Base-by-base conservation (phyloP, 176 grass and related monocot species). In the Dactylis glomerata region DNA sequence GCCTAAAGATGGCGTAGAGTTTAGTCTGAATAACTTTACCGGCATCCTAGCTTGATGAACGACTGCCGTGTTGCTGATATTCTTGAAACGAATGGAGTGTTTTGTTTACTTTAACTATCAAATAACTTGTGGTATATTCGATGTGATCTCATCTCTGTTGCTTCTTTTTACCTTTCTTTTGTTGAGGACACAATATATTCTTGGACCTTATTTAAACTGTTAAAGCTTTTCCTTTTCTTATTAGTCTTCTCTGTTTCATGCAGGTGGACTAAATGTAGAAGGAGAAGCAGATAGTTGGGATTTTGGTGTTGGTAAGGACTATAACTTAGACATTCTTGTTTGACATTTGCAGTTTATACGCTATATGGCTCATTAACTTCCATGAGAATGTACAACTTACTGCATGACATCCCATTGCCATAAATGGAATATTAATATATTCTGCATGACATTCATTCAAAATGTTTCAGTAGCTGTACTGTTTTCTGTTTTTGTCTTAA, bases 261-360 rank as follows among this genome's bases (percentile, higher is more conserved):
- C 75, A 99, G 96, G 96, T 52, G 96, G 96, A 22, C 76, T 99
- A 63, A 94, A 96, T 82, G 76, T 96, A 37, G 91, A 94, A 94
- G 96, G 96, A 65, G 93, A 99, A 30, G 79, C 90, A 63, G 96
- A 96, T 81, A 99, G 85, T 83, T 96, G 94, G 88, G 96, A 94
- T 75, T 91, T 96, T 76, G 96, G 96, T 84, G 90, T 96, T 33
- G 96, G 93, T 99, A 91, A 87, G 91, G n/a, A 40, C 77, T 33
- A 10, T 74, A 81, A 57, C 12, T 70, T 32, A 40, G 34, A 57
- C 5, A 83, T 10, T 50, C 16, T 67, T 77, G n/a, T 20, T 65
- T 36, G n/a, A 37, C 10, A 38, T 82, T 78, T 66, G 31, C 49
- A 5, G 6, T 85, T 61, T 87, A 23, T 73, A 14, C 1, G 4